phyloP scores from a whole-genome alignment of 371 early-diverging fungal species.

The Mucor lusitanicus region DNA sequence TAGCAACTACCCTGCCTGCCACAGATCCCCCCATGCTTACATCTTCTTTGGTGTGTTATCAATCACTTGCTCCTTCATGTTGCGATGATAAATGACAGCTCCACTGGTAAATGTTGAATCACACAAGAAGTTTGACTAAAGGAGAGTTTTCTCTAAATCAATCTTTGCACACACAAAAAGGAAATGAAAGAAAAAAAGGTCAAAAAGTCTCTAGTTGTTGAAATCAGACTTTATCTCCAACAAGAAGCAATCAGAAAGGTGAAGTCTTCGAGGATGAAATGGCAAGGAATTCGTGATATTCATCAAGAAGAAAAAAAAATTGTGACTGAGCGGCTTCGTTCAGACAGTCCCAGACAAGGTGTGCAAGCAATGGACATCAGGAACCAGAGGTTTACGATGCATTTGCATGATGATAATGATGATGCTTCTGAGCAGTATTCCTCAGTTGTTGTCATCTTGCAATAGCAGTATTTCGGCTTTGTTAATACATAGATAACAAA shows the following conservation, averaged over 20 bases:
- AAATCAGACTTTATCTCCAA: background rate
- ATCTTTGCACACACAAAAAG: background rate
- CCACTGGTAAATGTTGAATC: background rate
- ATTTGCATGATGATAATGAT: too few species aligned
- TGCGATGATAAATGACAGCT: constrained; percentile 1
- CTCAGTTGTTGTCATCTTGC: too few species aligned
- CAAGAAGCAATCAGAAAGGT: background rate
- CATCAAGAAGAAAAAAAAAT: background rate
- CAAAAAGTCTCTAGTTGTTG: background rate
- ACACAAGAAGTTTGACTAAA: background rate
- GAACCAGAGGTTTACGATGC: background rate
- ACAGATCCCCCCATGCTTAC: constrained; percentile 42
- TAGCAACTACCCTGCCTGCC: background rate
- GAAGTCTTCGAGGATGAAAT: background rate
- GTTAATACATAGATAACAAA: too few species aligned
- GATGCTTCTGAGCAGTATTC: too few species aligned
- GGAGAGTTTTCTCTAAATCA: too few species aligned
- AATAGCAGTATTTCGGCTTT: too few species aligned
- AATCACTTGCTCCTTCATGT: constrained; percentile 80
- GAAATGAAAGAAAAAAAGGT: background rate
- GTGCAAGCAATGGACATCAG: background rate
- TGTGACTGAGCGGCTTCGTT: constrained; percentile 3
- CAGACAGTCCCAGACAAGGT: background rate
- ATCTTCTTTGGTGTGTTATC: constrained; percentile 81
- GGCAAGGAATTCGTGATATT: background rate